Evolutionary conservation across 2,329 filamentous ascomycete species (phyloP).

Genomic region (Nemania sp.): DNA sequence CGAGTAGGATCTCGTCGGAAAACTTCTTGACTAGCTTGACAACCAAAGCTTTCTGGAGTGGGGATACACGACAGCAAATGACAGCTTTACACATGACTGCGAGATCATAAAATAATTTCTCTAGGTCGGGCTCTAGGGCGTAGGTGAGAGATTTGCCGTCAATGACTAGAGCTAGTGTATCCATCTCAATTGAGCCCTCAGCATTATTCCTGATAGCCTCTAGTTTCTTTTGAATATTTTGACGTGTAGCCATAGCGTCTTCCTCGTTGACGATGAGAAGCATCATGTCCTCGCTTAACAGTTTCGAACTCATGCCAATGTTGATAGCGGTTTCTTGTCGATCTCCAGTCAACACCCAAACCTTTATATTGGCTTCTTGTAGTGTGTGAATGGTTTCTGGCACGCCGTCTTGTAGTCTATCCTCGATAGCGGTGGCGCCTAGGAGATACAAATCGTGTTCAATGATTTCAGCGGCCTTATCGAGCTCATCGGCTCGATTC

Average conservation of each 20-base stretch:
- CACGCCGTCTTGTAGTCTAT: conserved; percentile 95
- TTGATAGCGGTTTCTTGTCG: conserved; percentile 99
- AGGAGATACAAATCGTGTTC: conserved; percentile 92
- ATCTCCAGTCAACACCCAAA: conserved; percentile 98
- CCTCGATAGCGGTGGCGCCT: conserved; percentile 96
- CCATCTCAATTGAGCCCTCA: conserved; percentile 79
- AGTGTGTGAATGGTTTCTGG: conserved; percentile 98
- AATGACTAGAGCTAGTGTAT: conserved; percentile 91
- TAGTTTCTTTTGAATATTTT: conserved; percentile 93
- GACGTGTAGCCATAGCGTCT: conserved; percentile 78
- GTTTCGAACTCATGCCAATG: conserved; percentile 99
- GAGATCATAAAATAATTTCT: conserved; percentile 92
- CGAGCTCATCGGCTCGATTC: conserved; percentile 91
- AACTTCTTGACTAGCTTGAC: conserved; percentile 97
- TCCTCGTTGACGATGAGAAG: conserved; percentile 97
- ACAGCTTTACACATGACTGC: conserved; percentile 98
- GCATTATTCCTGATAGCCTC: conserved; percentile 89
- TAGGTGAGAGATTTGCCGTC: conserved; percentile 96
- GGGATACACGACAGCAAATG: conserved; percentile 96
- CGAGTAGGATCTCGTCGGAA: conserved; percentile 91
- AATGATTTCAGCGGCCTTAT: conserved; percentile 96
- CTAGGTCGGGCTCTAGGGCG: conserved; percentile 91
- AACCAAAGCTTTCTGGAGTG: conserved; percentile 94
- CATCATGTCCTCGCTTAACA: conserved; percentile 99
- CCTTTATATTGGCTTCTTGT: conserved; percentile 96